Evolutionary conservation across 345 rosid genomes (phyloP), one percentile per base, ranked within the genome.

Genomic region (Psidium guajava): DNA sequence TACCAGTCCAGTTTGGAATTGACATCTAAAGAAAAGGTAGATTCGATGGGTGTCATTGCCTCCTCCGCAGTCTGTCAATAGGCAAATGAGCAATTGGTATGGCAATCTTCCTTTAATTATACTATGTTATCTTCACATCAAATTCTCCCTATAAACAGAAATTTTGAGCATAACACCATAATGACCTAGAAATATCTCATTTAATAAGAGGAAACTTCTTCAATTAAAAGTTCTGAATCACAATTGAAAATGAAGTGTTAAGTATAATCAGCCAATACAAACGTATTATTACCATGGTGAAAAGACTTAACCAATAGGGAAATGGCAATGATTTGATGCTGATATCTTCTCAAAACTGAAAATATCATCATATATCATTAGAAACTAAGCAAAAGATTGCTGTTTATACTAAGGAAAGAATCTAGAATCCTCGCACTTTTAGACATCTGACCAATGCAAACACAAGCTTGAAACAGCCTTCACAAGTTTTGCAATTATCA

Each of bases 11-110:
- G 88, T 92, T 97, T 97, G 84, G 99, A 93, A 90, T 96, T 95
- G 83, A 97, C 99, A 90, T 97, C 98, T 87, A 97, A 90, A 57
- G 99, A 97, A 88, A 97, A 97, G 77, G 98, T 97, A 54, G 99
- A 97, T 84, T 96, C 99, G 87, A 97, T 97, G 55, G 99, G 99
- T 51, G 99, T 97, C 99, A 97, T 97, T 59, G 99, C 99, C 91
- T 97, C 99, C 85, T 96, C 96, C 58, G 99, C 99, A 77, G 99
- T 97, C 99, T 97, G 93, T 85, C 84, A 59, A 91, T 83, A 82
- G 86, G 85, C 53, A 81, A 82, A 77, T 84, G 52, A 44, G 56
- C 51, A 82, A 84, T 80, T 9, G 5, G 8, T 57, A 54, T 56
- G 10, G 55, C 51, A 81, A 61, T 85, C 80, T 69, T 18, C 47